These are phyloP conservation scores for Penicillium nucicola DNA, from an alignment of 495 filamentous ascomycete species.

Conservation along the genomic window DNA sequence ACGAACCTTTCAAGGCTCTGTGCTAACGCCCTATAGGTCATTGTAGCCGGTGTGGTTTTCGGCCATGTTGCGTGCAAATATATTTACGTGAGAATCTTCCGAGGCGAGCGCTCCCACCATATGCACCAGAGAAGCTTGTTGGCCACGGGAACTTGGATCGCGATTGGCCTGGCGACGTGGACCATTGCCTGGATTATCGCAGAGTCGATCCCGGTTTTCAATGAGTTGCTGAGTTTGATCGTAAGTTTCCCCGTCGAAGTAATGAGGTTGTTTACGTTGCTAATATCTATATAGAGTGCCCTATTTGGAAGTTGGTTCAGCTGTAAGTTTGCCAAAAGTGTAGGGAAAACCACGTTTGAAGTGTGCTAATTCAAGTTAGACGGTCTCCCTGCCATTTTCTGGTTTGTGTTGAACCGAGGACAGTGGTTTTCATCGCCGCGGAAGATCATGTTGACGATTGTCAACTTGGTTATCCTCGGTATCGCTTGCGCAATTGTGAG, in stretches of 20 bases:
- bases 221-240: slow-evolving; percentile 50
- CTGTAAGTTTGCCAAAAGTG: slow-evolving; percentile 14
- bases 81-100: slow-evolving; percentile 59
- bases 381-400: slow-evolving; percentile 36
- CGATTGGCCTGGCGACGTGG: slow-evolving; percentile 55
- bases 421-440: slow-evolving; percentile 35
- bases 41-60: slow-evolving; percentile 67
- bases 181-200: slow-evolving; percentile 65
- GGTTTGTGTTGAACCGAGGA: slow-evolving; percentile 51
- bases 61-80: slow-evolving; percentile 58
- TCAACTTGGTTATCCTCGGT: slow-evolving; percentile 50
- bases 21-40: slow-evolving; percentile 27
- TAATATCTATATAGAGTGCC: slow-evolving; percentile 19
- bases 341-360: neutral
- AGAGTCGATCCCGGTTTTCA: slow-evolving; percentile 68
- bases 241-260: slow-evolving; percentile 15
- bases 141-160: slow-evolving; percentile 50
- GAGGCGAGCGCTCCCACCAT: slow-evolving; percentile 42
- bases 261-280: neutral
- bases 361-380: slow-evolving; percentile 15
- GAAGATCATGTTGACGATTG: slow-evolving; percentile 43
- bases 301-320: slow-evolving; percentile 41
- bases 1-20: too few relatives aligned
- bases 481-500: slow-evolving; percentile 43
- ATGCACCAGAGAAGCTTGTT: slow-evolving; percentile 54